Conservation (phyloP, 2,329 filamentous ascomycete genomes). For the Didymella pinodella region DNA sequence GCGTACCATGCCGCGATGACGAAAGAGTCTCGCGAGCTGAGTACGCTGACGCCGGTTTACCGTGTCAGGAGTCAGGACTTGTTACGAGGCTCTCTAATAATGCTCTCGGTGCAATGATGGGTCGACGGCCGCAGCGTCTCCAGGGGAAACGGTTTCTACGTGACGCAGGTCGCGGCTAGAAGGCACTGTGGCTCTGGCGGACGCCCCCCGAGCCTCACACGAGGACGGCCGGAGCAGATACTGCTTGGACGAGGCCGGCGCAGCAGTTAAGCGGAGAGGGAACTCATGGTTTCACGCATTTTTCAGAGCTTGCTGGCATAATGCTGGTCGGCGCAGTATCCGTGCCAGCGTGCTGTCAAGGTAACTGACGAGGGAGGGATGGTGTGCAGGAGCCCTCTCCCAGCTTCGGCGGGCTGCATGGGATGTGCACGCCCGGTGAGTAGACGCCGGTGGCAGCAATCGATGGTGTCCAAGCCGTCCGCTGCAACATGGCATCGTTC, state of each 20-base stretch:
- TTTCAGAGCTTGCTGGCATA: constrained; percentile 31
- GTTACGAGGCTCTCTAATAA: constrained; percentile 14
- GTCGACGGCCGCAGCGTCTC: constrained; percentile 27
- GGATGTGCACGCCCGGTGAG: constrained; percentile 13
- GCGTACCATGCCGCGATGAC: constrained; percentile 39
- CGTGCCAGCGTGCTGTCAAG: constrained; percentile 34
- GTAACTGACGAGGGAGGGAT: constrained; percentile 31
- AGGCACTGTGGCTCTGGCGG: constrained; percentile 14
- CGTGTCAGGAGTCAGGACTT: constrained; percentile 26
- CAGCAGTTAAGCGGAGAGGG: constrained; percentile 35
- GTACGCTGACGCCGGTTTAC: constrained; percentile 25
- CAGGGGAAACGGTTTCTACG: constrained; percentile 38
- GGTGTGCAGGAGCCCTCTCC: constrained; percentile 21
- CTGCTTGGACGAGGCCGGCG: constrained; percentile 26
- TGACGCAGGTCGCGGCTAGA: constrained; percentile 32
- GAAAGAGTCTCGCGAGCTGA: constrained; percentile 37
- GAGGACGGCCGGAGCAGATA: constrained; percentile 22
- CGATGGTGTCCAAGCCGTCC: background rate
- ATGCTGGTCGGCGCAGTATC: constrained; percentile 34
- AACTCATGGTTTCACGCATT: constrained; percentile 38
- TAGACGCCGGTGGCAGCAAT: constrained; percentile 12
- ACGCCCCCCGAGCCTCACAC: constrained; percentile 16
- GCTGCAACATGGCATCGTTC: constrained; percentile 10
- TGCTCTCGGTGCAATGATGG: constrained; percentile 20
- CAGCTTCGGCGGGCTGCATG: constrained; percentile 27